A percentile compares a stretch with the other conserved stretches of the same genome.
phyloP scores from a whole-genome alignment of 164 flowering plant genomes.

The Vitis amurensis region DNA sequence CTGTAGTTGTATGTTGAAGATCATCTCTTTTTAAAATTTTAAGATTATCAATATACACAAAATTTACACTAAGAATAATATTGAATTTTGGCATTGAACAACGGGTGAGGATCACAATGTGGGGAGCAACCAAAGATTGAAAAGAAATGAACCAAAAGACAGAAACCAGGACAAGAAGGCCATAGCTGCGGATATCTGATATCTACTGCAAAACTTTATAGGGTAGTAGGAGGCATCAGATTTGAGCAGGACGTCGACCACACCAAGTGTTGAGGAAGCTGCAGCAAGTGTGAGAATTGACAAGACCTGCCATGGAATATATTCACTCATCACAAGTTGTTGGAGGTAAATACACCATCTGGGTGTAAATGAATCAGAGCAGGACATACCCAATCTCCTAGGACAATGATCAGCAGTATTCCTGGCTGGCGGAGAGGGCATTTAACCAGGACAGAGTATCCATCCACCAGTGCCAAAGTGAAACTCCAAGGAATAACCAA shows the following conservation, averaged over 20 bases:
- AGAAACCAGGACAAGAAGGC: constrained; percentile 81
- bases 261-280: constrained; percentile 64
- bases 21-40: not conserved
- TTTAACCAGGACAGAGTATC: constrained; percentile 45
- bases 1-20: not conserved
- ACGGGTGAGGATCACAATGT: constrained; percentile 29
- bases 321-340: not conserved
- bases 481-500: constrained; percentile 86
- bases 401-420: constrained; percentile 44
- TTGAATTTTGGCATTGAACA: not conserved
- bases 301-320: constrained; percentile 40
- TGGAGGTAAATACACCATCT: not conserved
- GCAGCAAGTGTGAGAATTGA: constrained; percentile 68
- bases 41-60: not conserved
- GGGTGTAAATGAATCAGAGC: not conserved
- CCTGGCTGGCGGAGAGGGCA: constrained; percentile 59
- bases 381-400: constrained; percentile 71
- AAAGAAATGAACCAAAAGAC: constrained; percentile 51
- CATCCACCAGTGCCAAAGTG: constrained; percentile 68
- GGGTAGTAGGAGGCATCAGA: constrained; percentile 38
- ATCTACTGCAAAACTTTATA: constrained; percentile 54
- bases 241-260: constrained; percentile 47
- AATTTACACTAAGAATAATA: not conserved
- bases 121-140: constrained; percentile 73
- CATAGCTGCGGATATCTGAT: constrained; percentile 70